Base-by-base conservation (phyloP, 2,329 filamentous ascomycete genomes). In the Ilyonectria sp. region DNA sequence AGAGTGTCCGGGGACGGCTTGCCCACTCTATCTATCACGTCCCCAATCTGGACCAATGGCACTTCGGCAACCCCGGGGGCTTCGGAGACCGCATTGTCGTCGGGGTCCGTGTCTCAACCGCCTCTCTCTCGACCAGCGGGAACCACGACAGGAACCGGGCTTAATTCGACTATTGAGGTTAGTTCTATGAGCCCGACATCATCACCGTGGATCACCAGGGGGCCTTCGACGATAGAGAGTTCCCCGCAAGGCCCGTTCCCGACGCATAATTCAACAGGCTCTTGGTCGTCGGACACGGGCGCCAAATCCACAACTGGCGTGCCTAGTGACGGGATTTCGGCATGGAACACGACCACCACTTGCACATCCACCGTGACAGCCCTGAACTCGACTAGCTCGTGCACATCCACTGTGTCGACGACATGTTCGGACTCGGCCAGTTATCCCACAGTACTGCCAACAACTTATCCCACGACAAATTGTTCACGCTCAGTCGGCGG, bases 251-350 rank as follows among this genome's bases (percentile, higher is more conserved):
- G 55, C 17, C 59, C 70, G 15, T 58, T 63, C 37, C 62, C 67
- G 9, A 60, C 44, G 47, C 63, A 52, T 15, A 75, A 71, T 58
- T 71, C 69, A 11, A 75, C 72, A n/a, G 15, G 10, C 19, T 67
- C 50, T 69, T 67, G 31, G 53, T 54, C 31, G n/a, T 53, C 50
- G 19, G 50, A 40, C 33, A 60, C 69, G 11, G 56, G 31, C 15
- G 54, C 43, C 26, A 55, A 53, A n/a, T 53, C 44, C 31, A 62
- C 73, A 33, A 72, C 46, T 40, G 59, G 56, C 31, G 23, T 50
- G 33, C 21, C 44, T 4, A 37, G 31, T 11, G 53, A 54, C 19
- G 55, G 62, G 68, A 63, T 50, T 47, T 29, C 40, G 19, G 65
- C 31, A 6, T 53, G 60, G 66, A 71, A 68, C 44, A 52, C 33